These are phyloP conservation scores for Ustilago bromivora DNA, from an alignment of 1,284 basidiomycete genomes.

Conservation along the genomic window DNA sequence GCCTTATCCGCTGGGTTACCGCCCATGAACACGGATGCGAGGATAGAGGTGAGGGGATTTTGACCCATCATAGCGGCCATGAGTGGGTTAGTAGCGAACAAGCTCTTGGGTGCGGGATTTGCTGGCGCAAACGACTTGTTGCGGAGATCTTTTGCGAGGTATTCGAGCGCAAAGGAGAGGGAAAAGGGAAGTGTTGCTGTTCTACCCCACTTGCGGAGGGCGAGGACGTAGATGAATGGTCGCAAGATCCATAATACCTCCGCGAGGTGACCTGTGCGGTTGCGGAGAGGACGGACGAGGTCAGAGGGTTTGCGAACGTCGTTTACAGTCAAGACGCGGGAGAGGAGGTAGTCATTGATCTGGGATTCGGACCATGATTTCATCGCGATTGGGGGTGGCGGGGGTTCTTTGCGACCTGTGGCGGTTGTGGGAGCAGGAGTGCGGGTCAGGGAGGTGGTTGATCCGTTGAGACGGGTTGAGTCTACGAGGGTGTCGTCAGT, in stretches of 20 bases:
- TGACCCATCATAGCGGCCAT: constrained; percentile 59
- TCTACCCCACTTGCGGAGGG: constrained; percentile 58
- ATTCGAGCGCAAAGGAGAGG: constrained; percentile 59
- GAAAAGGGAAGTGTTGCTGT: constrained; percentile 52
- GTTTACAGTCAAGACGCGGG: constrained; percentile 60
- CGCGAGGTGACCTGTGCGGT: constrained; percentile 39
- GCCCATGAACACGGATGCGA: constrained; percentile 52
- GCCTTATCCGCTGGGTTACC: constrained; percentile 37
- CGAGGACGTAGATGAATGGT: constrained; percentile 63
- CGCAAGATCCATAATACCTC: constrained; percentile 62
- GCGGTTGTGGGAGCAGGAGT: not conserved
- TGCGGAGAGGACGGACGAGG: constrained; percentile 59
- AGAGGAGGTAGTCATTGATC: constrained; percentile 66
- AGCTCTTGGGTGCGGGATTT: constrained; percentile 5
- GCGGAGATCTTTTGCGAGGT: constrained; percentile 55
- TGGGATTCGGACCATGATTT: constrained; percentile 61
- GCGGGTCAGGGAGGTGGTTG: constrained; percentile 17
- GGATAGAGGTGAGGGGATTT: constrained; percentile 59
- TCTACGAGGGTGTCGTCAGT: constrained; percentile 63
- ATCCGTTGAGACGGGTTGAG: constrained; percentile 36
- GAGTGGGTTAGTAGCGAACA: constrained; percentile 52
- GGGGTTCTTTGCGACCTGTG: constrained; percentile 19
- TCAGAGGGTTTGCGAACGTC: constrained; percentile 61
- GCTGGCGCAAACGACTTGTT: constrained; percentile 40
- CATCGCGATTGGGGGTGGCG: constrained; percentile 28